Evolutionary conservation across 2,329 filamentous ascomycete species (phyloP).

Genomic region (Calonectria fujianensis): DNA sequence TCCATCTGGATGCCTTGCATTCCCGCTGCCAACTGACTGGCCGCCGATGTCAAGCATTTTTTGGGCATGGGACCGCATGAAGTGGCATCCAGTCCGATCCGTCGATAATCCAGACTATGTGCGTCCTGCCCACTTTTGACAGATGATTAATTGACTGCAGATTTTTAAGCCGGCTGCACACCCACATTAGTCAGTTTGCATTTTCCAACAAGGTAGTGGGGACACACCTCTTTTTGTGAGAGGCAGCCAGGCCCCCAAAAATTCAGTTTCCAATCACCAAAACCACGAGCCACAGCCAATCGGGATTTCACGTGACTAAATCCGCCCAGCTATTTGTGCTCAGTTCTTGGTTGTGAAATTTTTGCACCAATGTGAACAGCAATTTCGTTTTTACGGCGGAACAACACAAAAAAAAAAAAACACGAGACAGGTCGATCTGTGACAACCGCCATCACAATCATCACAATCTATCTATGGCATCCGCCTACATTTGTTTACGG

Average conservation of each 20-base stretch:
- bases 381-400: neutral
- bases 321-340: neutral
- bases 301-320: neutral
- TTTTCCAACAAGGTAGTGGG: conserved; percentile 8
- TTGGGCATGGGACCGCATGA: conserved; percentile 24
- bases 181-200: conserved; percentile 26
- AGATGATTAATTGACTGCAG: conserved; percentile 39
- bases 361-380: neutral
- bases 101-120: conserved; percentile 26
- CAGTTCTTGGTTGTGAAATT: neutral
- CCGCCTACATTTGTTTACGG: too few relatives aligned
- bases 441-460: neutral
- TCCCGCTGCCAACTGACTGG: conserved; percentile 36
- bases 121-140: conserved; percentile 25
- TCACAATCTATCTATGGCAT: neutral
- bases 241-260: conserved; percentile 7
- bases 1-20: conserved; percentile 37
- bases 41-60: conserved; percentile 28
- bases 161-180: conserved; percentile 22
- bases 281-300: neutral
- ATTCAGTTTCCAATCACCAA: conserved; percentile 3
- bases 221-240: neutral
- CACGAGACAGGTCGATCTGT: neutral
- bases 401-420: neutral
- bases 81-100: conserved; percentile 32